These are phyloP conservation scores for Zopfia rhizophila DNA, from an alignment of 2,329 filamentous ascomycete genomes.

Conservation along the genomic window DNA sequence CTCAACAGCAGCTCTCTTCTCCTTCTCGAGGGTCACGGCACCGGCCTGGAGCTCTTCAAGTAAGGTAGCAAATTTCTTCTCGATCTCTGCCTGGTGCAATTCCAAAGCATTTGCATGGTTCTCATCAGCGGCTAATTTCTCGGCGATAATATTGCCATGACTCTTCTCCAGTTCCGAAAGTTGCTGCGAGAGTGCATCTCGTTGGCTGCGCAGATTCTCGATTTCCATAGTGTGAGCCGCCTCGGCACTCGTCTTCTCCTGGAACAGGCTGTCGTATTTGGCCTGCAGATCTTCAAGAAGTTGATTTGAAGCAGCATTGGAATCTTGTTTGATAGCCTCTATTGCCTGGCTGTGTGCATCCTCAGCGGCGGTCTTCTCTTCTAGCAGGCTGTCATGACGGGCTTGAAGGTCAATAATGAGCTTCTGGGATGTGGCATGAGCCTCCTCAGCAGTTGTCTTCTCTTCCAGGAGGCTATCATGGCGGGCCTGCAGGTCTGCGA, in stretches of 20 bases:
- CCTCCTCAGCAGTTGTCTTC: slow-evolving; percentile 29
- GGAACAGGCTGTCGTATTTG: slow-evolving; percentile 26
- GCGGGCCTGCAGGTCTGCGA: slow-evolving; percentile 34
- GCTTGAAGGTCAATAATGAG: slow-evolving; percentile 43
- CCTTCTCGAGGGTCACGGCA: slow-evolving; percentile 36
- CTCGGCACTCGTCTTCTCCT: slow-evolving; percentile 32
- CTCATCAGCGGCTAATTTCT: slow-evolving; percentile 31
- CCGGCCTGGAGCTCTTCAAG: slow-evolving; percentile 43
- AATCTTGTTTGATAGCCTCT: slow-evolving; percentile 43
- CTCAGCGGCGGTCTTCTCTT: slow-evolving; percentile 43
- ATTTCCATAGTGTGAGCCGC: slow-evolving; percentile 31
- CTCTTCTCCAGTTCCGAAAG: slow-evolving; percentile 36
- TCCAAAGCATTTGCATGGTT: slow-evolving; percentile 36
- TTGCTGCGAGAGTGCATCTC: slow-evolving; percentile 30
- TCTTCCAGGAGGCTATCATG: slow-evolving; percentile 31
- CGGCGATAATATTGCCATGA: slow-evolving; percentile 26
- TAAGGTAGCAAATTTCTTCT: slow-evolving; percentile 41
- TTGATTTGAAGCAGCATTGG: slow-evolving; percentile 37
- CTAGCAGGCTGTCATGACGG: slow-evolving; percentile 38
- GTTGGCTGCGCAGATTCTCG: slow-evolving; percentile 27
- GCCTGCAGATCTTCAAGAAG: slow-evolving; percentile 39
- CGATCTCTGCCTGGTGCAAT: slow-evolving; percentile 38
- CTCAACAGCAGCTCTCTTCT: slow-evolving; percentile 34
- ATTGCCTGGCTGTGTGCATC: slow-evolving; percentile 41
- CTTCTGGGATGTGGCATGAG: slow-evolving; percentile 31